Evolutionary conservation across 257 asterid genomes (phyloP), one percentile per base, ranked within the genome.

Genomic region (Solanum dulcamara): DNA sequence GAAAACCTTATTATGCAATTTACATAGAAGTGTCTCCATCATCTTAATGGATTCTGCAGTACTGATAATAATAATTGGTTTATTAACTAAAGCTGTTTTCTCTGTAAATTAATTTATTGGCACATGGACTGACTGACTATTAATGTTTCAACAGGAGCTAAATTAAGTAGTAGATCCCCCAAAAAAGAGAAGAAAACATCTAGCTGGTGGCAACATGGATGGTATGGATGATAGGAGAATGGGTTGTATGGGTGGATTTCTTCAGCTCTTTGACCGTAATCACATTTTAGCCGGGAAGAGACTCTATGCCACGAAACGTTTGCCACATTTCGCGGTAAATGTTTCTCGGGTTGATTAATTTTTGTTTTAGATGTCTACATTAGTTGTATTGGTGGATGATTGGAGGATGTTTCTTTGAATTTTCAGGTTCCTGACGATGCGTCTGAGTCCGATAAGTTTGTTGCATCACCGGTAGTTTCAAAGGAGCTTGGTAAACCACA

Each of bases 161-260:
- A 74, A 24, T 74, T 40, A 74, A 74, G 81, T 74, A 0, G 30
- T 79, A 79, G 30, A 48, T 79, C 83, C n/a, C n/a, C n/a, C 83
- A 48, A 17, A 30, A 64, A 28, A 6, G 2, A 4, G 8, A 24
- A 59, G 1, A 32, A 14, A 30, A 7, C 1, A 3, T 22, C 15
- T 38, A 4, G 5, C 83, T 83, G 17, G 79, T 83, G 75, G 51
- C 66, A 66, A 83, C 4, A 83, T 64, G 85, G 59, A 28, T 30
- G 81, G 64, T 83, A 28, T 46, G 80, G 85, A 83, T 66, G 85
- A 83, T 66, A 83, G 85, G 24, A 66, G 72, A 44, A 92, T 94
- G 96, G 97, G 98, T 22, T 95, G 98, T 90, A 95, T 95, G 96
- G 86, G 97, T 48, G 96, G 98, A 46, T 93, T 94, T 81, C 92